A percentile compares a stretch with the other conserved stretches of the same genome.
These are phyloP conservation scores for Cadophora malorum DNA, from an alignment of 2,329 filamentous ascomycete species.

Conservation along the genomic window DNA sequence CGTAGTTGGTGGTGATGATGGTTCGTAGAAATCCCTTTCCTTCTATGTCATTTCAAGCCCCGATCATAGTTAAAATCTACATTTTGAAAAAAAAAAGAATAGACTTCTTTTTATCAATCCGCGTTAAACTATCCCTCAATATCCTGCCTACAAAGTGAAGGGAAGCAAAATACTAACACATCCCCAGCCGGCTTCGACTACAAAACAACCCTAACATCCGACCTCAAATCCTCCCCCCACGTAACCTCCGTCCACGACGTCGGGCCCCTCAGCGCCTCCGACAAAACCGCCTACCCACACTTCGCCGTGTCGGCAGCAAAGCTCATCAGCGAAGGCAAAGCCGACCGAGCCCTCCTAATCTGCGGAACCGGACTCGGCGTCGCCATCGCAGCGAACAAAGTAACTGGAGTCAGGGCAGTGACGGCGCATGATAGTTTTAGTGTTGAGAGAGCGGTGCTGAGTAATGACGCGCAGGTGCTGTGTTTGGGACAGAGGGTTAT, in stretches of 20 bases:
- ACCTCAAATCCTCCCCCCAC: conserved; percentile 70
- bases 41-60: too few species aligned
- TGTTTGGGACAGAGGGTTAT: conserved; percentile 87
- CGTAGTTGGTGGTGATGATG: conserved; percentile 64
- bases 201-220: conserved; percentile 78
- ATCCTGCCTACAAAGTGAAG: too few species aligned
- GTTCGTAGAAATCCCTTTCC: conserved; percentile 22
- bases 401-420: conserved; percentile 83
- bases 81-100: too few species aligned
- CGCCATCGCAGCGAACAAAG: conserved; percentile 88
- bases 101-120: too few species aligned
- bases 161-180: conserved; percentile 12
- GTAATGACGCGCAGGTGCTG: conserved; percentile 86
- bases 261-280: conserved; percentile 65
- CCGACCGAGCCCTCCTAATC: conserved; percentile 80
- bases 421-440: conserved; percentile 88
- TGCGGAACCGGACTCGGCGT: conserved; percentile 89
- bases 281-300: conserved; percentile 85
- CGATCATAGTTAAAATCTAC: too few species aligned
- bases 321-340: conserved; percentile 66
- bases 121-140: too few species aligned
- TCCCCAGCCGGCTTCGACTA: conserved; percentile 66
- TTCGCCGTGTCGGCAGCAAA: conserved; percentile 74
- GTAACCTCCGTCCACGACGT: conserved; percentile 71
- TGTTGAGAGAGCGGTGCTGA: conserved; percentile 80